Conservation (phyloP, 345 rosid genomes). For the Hevea brasiliensis region DNA sequence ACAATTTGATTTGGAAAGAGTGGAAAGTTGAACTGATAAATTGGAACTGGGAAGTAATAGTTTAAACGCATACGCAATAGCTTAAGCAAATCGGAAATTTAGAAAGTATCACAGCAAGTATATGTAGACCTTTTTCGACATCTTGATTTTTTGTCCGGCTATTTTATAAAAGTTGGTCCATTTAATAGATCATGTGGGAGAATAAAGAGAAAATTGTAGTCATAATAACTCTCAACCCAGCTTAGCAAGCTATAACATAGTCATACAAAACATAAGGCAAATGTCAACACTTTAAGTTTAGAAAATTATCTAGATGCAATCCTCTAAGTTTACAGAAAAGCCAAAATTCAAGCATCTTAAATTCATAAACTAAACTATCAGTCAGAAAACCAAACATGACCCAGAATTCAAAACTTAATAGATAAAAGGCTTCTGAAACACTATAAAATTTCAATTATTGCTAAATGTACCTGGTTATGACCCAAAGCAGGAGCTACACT, state of each 20-base stretch:
- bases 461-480: conserved; percentile 65
- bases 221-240: background rate
- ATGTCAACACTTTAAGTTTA: background rate
- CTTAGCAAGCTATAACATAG: background rate
- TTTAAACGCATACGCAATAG: background rate
- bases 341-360: too few relatives aligned
- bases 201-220: background rate
- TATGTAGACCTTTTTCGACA: background rate
- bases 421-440: too few relatives aligned
- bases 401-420: background rate
- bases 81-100: background rate
- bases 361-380: too few relatives aligned
- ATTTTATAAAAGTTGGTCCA: background rate
- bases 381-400: background rate
- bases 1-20: background rate
- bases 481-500: conserved; percentile 86
- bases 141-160: background rate
- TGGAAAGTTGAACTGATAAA: background rate
- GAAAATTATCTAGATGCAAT: background rate
- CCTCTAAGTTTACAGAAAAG: too few relatives aligned
- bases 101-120: background rate
- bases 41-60: background rate
- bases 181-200: background rate
- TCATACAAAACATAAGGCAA: background rate
- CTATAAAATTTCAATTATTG: background rate